Base-by-base conservation (phyloP, 225 moss, liverwort and hornwort species). In the Sphagnum tenellum region DNA sequence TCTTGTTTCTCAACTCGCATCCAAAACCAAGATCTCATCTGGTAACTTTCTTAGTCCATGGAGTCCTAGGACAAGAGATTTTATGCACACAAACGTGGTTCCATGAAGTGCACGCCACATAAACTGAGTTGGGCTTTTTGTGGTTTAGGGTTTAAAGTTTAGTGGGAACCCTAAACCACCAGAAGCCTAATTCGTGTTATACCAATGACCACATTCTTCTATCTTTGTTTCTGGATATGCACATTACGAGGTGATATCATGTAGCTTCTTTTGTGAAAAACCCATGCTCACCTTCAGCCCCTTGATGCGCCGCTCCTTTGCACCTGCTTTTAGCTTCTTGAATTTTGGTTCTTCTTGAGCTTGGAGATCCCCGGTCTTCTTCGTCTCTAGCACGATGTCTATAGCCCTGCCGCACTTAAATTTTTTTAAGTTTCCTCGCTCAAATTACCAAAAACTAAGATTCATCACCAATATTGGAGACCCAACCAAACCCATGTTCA, bases 381-480 rank as follows among this genome's bases (percentile, higher is more conserved):
- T 73, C 46, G 59, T 69, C 74, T 81, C 82, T 60, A 89, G 50
- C 49, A 82, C 82, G 72, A 80, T 89, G 59, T 83, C 89, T 11
- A 86, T 71, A 65, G 77, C 82, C 44, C 88, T 88, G 76, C 63
- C 29, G 8, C 64, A 69, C 10, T 12, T 61, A 2, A 57, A 29
- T 6, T 4, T 12, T 53, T 3, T 2, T 62, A 10, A 44, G 10
- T 4, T 7, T 29, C 3, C 12, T 45, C 14, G 3, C 29, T 29
- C 29, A 29, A 9, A 53, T 12, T 12, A 69, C n/a, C 44, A 13
- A 48, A 48, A 49, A 9, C 48, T 65, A 9, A 12, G n/a, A 11
- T 8, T 64, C 8, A 59, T 54, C 3, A 13, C 6, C 5, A 58
- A 13, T 11, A 58, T 1, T 10, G 5, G 57, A 4, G 57, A 7